Evolutionary conservation across 2,329 filamentous ascomycete genomes (phyloP).

Genomic region (Aspergillus sp.): DNA sequence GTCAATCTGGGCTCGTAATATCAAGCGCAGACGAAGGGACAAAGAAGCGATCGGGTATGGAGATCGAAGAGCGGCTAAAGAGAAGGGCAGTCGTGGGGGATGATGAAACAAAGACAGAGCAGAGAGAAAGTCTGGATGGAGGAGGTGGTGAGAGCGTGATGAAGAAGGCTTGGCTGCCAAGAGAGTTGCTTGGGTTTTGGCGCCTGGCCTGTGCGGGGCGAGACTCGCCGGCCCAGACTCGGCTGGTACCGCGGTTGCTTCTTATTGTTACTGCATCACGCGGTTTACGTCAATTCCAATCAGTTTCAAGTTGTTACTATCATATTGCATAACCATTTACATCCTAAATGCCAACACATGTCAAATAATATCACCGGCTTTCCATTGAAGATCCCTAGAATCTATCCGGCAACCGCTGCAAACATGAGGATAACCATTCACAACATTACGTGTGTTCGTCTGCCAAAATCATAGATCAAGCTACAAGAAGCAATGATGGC

Average conservation of each 20-base stretch:
- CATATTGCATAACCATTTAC: background rate
- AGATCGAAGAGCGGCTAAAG: background rate
- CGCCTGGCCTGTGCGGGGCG: constrained; percentile 20
- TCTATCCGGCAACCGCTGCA: background rate
- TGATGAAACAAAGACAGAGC: constrained; percentile 19
- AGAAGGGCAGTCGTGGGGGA: constrained; percentile 12
- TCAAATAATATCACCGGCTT: background rate
- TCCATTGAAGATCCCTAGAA: constrained; percentile 5
- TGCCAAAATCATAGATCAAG: background rate
- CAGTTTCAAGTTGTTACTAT: background rate
- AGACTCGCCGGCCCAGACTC: constrained; percentile 13
- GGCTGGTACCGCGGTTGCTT: background rate
- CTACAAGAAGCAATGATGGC: constrained; percentile 3
- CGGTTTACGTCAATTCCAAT: background rate
- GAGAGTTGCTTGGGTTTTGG: constrained; percentile 13
- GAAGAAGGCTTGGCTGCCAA: constrained; percentile 21
- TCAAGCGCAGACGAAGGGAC: background rate
- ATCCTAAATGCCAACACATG: background rate
- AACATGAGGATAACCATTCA: background rate
- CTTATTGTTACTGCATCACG: background rate
- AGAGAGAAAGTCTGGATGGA: background rate
- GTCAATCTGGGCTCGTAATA: background rate
- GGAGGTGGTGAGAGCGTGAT: background rate
- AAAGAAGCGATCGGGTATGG: background rate
- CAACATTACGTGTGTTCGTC: background rate